Base-by-base conservation (phyloP, 148 eudicot genomes). In the Amaranthus hypochondriacus region DNA sequence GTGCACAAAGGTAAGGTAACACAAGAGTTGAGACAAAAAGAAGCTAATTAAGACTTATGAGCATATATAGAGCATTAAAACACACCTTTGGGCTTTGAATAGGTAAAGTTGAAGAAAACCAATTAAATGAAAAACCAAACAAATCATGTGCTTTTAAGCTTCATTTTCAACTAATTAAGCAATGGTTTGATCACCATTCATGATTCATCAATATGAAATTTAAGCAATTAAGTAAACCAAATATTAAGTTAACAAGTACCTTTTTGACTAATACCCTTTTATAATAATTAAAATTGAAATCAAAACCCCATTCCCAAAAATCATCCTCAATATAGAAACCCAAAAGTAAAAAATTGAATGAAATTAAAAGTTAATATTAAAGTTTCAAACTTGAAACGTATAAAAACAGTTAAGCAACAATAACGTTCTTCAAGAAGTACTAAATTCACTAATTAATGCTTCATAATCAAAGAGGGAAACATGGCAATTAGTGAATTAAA, bases 231-330 rank as follows among this genome's bases (percentile, higher is more conserved):
- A 52, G 62, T 78, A 10, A 73, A 15, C 64, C 4, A 62, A 5
- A 67, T 7, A 54, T 73, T 68, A 78, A 73, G 81, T 72, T 52
- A 78, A 18, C 12, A 66, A 28, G 59, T 49, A 68, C 80, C 80
- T 58, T 72, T 78, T 78, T 72, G 76, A 78, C 80, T 21, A 43
- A 56, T 56, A 42, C 56, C 58, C 62, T 47, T 7, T 28, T 52
- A 3, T 39, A 62, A 69, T 70, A 43, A 62, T 12, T 53, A 54
- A 0, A 53, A 14, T 47, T 47, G 28, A 46, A 2, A 54, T 28
- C 39, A 18, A 39, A 7, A 13, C 62, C 79, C 60, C 74, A 76
- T 15, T 70, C 56, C 51, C 77, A 65, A 69, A 73, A 53, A 59
- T 48, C 72, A 71, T 13, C 46, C 8, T 61, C 44, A 52, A 4